Percentiles rank a stretch among this genome's conserved stretches.
These are phyloP conservation scores for Ceriops decandra DNA, from an alignment of 345 rosid species.

Conservation along the genomic window DNA sequence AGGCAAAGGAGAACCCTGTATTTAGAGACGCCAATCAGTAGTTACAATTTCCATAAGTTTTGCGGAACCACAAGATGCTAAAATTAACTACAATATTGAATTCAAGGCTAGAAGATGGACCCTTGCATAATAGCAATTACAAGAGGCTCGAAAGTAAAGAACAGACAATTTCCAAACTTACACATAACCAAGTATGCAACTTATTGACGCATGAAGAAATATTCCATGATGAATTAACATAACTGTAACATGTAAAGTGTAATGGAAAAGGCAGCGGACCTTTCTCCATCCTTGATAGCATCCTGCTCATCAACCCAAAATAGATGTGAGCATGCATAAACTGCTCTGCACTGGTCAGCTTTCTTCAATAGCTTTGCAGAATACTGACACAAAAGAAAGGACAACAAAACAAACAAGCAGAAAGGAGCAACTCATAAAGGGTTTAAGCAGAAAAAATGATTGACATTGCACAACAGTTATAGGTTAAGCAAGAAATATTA, in stretches of 20 bases:
- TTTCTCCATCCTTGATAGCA: slow-evolving; percentile 82
- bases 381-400: slow-evolving; percentile 48
- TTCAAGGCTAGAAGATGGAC: neutral
- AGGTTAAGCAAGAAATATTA: slow-evolving; percentile 7
- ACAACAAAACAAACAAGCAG: neutral
- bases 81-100: no score
- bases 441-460: neutral
- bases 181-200: neutral
- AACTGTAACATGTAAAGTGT: slow-evolving; percentile 15
- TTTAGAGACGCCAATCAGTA: neutral
- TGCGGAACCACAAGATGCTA: no score
- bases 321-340: slow-evolving; percentile 89
- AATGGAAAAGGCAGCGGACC: slow-evolving; percentile 27
- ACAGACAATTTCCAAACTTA: neutral
- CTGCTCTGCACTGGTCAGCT: slow-evolving; percentile 98
- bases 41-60: neutral
- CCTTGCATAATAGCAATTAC: neutral
- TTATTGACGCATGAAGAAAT: neutral
- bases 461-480: neutral
- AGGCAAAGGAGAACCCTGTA: slow-evolving; percentile 84
- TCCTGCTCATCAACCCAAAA: slow-evolving; percentile 95
- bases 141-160: neutral
- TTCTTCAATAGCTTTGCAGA: slow-evolving; percentile 96
- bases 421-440: neutral
- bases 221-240: no score